Base-by-base conservation (phyloP, 805 yeast species). In the Maudiozyma pseudohumilis region DNA sequence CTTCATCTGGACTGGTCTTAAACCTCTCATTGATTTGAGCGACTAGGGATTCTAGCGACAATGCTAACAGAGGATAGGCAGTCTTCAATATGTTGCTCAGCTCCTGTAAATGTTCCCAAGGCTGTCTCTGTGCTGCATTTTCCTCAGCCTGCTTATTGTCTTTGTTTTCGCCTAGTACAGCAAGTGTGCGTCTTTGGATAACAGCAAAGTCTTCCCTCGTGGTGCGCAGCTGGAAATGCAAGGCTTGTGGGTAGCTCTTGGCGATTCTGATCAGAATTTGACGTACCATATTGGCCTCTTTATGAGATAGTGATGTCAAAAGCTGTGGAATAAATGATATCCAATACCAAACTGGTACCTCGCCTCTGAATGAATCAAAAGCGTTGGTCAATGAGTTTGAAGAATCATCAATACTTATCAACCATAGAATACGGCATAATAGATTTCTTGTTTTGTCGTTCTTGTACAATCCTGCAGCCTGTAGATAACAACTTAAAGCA, bases 311-410 rank as follows among this genome's bases (percentile, higher is more conserved):
- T 0, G 95, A 80, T 0, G 96, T 80, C 48, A 92, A 66, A 42
- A 92, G 67, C 60, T 94, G 98, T 2, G 98, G 98, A 47, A 92
- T 87, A 52, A 82, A 92, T 0, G 97, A 86, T 32, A 92, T 86
- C 97, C 97, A 92, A 59, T 89, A 89, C 99, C 99, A 92, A 2
- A 89, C 95, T 4, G 99, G 98, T 29, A 86, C 86, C 46, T 94
- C 99, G 16, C 97, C 96, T 44, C 88, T 75, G 58, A 85, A 92
- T 35, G 82, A 77, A 39, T 87, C 95, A 60, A 89, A 89, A 0
- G 96, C 95, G 43, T 77, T 77, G 0, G 94, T 75, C 33, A 92
- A 67, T 0, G 87, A 73, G 1, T 94, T 94, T 4, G 75, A 67
- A 1, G 80, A 67, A 57, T 92, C 96, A 60, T 92, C 97, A 61